These are phyloP conservation scores for Sanguinoderma infundibulare DNA, from an alignment of 1,284 basidiomycete genomes.

Conservation along the genomic window DNA sequence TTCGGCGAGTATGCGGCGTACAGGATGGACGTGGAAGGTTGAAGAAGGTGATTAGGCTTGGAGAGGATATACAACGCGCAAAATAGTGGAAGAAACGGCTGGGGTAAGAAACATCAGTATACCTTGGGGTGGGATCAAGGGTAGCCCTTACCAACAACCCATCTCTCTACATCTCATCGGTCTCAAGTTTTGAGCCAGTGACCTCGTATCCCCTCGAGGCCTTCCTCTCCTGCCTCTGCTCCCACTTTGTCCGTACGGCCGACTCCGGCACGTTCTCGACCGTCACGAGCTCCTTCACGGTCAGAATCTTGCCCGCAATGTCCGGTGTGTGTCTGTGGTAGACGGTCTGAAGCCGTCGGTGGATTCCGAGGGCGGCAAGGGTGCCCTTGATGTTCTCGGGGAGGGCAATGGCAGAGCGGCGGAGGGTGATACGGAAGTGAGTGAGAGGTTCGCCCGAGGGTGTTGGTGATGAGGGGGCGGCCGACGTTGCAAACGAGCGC, in stretches of 20 bases:
- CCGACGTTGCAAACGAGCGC: constrained; percentile 18
- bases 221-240: constrained; percentile 67
- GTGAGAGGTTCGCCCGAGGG: constrained; percentile 48
- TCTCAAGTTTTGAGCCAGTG: constrained; percentile 35
- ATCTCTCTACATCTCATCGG: constrained; percentile 12
- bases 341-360: constrained; percentile 81
- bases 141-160: constrained; percentile 1
- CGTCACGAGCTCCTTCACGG: constrained; percentile 86
- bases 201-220: constrained; percentile 70
- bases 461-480: constrained; percentile 5
- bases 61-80: constrained; percentile 4
- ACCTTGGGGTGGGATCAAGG: rapidly evolving
- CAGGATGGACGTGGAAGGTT: neutral
- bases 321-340: constrained; percentile 76
- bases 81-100: constrained; percentile 7
- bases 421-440: constrained; percentile 85
- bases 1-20: neutral
- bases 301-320: constrained; percentile 81
- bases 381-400: constrained; percentile 75
- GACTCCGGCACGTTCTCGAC: constrained; percentile 79
- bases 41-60: neutral
- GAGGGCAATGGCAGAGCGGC: constrained; percentile 82
- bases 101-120: neutral
- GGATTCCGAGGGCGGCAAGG: constrained; percentile 76
- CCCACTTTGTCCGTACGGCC: constrained; percentile 65